A percentile compares a stretch with the other conserved stretches of the same genome.
phyloP scores from a whole-genome alignment of 306 rosid genomes.

The Lablab purpureus region DNA sequence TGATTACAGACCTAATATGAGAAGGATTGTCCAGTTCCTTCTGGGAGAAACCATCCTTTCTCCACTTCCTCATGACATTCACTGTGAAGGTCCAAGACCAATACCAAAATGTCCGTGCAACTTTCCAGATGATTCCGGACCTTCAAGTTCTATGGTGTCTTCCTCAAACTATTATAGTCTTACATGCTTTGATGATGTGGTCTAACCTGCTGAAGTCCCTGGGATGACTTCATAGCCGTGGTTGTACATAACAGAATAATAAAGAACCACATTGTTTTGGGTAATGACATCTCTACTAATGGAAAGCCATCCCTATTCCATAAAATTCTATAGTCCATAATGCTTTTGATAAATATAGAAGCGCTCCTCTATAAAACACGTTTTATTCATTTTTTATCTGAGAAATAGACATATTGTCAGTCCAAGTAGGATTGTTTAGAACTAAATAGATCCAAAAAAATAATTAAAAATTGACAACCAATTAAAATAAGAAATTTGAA shows the following conservation, averaged over 20 bases:
- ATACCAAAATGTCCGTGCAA: conserved; percentile 16
- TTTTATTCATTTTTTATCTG: conserved; percentile 7
- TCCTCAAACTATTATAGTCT: conserved; percentile 23
- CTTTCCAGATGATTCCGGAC: not conserved
- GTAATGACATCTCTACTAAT: conserved; percentile 17
- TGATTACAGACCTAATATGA: conserved; percentile 47
- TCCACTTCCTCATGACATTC: conserved; percentile 36
- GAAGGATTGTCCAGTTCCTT: conserved; percentile 45
- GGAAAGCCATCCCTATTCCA: conserved; percentile 12
- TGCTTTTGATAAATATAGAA: not conserved
- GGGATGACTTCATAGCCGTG: conserved; percentile 9
- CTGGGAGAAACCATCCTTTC: conserved; percentile 41
- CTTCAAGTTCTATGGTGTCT: conserved; percentile 19
- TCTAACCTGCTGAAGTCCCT: conserved; percentile 13
- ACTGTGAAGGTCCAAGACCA: conserved; percentile 12
- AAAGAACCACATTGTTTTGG: conserved; percentile 13
- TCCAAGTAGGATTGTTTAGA: not conserved
- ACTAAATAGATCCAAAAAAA: no score
- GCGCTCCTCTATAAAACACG: not conserved
- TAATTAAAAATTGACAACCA: no score
- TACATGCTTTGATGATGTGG: conserved; percentile 38
- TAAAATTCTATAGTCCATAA: not conserved
- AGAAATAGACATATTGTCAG: not conserved
- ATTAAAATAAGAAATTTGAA: no score
- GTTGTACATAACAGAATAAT: not conserved